A percentile compares a stretch with the other conserved stretches of the same genome.
These are phyloP conservation scores for Hyparrhenia diplandra DNA, from an alignment of 176 grass and related monocot species.

Conservation along the genomic window DNA sequence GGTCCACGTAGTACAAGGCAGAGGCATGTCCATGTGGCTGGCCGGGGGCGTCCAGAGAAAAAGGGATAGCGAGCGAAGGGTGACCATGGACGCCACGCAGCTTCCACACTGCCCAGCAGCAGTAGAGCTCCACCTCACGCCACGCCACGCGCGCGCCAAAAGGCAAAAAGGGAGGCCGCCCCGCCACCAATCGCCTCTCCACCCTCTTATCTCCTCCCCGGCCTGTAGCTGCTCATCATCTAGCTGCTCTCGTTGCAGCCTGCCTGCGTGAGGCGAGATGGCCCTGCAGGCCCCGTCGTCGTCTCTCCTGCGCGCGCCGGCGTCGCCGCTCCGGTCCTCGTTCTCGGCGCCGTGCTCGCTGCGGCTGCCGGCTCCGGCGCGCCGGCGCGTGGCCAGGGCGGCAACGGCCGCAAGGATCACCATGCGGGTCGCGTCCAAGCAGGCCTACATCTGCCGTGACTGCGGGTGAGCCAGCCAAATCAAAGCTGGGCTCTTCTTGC, in stretches of 20 bases:
- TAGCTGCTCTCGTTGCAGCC: background rate
- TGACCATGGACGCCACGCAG: slow-evolving; percentile 55
- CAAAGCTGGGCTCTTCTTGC: no score
- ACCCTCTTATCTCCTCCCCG: background rate
- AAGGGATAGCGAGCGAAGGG: slow-evolving; percentile 69
- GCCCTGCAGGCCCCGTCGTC: slow-evolving; percentile 48
- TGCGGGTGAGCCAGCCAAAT: slow-evolving; percentile 72
- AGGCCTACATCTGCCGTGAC: slow-evolving; percentile 92
- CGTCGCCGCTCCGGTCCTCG: slow-evolving; percentile 31
- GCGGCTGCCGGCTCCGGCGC: slow-evolving; percentile 25
- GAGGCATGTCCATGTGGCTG: no score
- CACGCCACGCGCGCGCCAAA: background rate
- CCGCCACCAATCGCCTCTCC: slow-evolving; percentile 30
- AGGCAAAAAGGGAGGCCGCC: no score
- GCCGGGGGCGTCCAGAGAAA: background rate
- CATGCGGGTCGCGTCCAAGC: slow-evolving; percentile 69
- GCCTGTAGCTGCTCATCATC: no score
- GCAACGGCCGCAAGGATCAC: slow-evolving; percentile 45
- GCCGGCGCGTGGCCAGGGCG: slow-evolving; percentile 1
- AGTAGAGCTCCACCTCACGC: background rate
- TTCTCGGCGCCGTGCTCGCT: slow-evolving; percentile 41
- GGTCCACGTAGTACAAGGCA: background rate
- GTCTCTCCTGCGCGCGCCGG: slow-evolving; percentile 26
- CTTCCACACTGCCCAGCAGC: slow-evolving; percentile 14
- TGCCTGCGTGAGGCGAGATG: slow-evolving; percentile 52